Conservation (phyloP, 2,329 filamentous ascomycete species). For the Verticillium alfalfae region DNA sequence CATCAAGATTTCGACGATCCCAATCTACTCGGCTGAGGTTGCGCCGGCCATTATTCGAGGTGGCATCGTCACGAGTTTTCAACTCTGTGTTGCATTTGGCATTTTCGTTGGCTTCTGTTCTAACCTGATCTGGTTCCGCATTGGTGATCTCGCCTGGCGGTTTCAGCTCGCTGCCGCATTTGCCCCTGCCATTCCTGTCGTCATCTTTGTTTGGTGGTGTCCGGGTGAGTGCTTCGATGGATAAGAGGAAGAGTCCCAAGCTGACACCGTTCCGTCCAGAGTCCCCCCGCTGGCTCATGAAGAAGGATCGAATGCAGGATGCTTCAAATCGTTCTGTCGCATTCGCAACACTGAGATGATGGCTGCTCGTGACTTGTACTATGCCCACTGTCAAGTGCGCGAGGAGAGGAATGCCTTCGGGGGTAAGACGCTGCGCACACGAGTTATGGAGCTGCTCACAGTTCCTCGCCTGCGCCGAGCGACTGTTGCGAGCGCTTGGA, state of each 20-base stretch:
- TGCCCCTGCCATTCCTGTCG: constrained; percentile 47
- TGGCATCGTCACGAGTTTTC: constrained; percentile 63
- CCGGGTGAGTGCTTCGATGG: constrained; percentile 23
- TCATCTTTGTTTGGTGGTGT: constrained; percentile 52
- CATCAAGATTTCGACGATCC: constrained; percentile 40
- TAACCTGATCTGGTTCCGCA: constrained; percentile 49
- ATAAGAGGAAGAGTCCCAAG: neutral
- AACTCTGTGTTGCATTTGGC: constrained; percentile 62
- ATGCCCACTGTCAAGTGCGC: constrained; percentile 38
- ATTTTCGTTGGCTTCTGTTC: constrained; percentile 49
- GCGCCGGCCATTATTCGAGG: constrained; percentile 47
- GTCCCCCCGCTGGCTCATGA: constrained; percentile 62
- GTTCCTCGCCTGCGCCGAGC: constrained; percentile 54
- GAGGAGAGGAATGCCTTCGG: constrained; percentile 20
- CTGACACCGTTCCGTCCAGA: constrained; percentile 27
- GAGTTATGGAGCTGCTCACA: constrained; percentile 52
- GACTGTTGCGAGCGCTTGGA: constrained; percentile 59
- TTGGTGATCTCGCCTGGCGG: constrained; percentile 48
- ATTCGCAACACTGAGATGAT: constrained; percentile 55
- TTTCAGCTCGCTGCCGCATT: constrained; percentile 59
- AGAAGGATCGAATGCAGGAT: constrained; percentile 48
- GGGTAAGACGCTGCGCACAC: constrained; percentile 34
- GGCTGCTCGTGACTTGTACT: constrained; percentile 58
- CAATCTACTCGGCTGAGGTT: constrained; percentile 49
- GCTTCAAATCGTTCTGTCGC: constrained; percentile 52